phyloP scores from a whole-genome alignment of 2,329 filamentous ascomycete genomes.

The Trichoderma atroviride region DNA sequence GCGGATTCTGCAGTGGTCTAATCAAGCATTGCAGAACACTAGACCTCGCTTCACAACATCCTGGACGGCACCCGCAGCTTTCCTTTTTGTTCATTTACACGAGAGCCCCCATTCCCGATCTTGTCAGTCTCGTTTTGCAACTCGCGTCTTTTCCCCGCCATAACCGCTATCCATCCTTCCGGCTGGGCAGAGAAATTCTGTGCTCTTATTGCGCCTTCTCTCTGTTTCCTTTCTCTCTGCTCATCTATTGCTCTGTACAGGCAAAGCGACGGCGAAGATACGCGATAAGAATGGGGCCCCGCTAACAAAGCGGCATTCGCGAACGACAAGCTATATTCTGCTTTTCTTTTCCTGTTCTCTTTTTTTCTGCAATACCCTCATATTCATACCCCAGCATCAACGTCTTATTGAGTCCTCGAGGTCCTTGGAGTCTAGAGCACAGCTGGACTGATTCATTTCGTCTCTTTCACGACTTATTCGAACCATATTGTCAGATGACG shows the following conservation, averaged over 20 bases:
- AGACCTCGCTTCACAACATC: conserved; percentile 23
- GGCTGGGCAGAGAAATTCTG: conserved; percentile 1
- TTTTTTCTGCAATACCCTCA: not conserved
- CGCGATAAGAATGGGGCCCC: conserved; percentile 10
- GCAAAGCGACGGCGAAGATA: not conserved
- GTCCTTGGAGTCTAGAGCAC: not conserved
- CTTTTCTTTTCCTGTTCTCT: not conserved
- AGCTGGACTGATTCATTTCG: not conserved
- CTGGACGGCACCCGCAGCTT: conserved; percentile 14
- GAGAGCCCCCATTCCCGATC: conserved; percentile 21
- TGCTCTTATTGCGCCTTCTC: not conserved
- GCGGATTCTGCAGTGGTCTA: conserved; percentile 19
- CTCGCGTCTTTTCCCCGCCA: conserved; percentile 19
- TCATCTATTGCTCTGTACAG: not conserved
- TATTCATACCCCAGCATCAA: not conserved
- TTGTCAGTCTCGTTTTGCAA: conserved; percentile 20
- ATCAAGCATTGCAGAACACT: conserved; percentile 23
- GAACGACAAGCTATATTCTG: not conserved
- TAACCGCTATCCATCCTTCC: conserved; percentile 3
- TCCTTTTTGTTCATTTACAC: conserved; percentile 23
- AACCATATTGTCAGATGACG: conserved; percentile 19
- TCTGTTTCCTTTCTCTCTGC: not conserved
- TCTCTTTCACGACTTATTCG: not conserved
- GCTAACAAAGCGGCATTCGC: conserved; percentile 20
- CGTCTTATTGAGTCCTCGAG: not conserved